A percentile compares a stretch with the other conserved stretches of the same genome.
Evolutionary conservation across 2,329 filamentous ascomycete genomes (phyloP).

Genomic region (Xylariaceae sp.): DNA sequence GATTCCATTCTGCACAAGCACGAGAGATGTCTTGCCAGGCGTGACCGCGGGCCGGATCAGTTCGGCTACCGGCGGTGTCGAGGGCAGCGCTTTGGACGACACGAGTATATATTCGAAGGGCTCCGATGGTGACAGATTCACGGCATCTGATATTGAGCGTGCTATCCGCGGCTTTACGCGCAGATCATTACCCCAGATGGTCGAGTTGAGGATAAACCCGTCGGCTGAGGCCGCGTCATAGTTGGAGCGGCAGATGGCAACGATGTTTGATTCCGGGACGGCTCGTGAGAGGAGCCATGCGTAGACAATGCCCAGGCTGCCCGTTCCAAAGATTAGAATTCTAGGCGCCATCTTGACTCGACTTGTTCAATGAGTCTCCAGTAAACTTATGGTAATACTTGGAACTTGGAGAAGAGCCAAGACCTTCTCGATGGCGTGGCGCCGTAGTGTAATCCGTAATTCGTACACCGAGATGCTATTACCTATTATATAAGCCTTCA

Average conservation of each 20-base stretch:
- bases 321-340: conserved; percentile 33
- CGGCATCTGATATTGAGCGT: conserved; percentile 30
- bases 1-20: conserved; percentile 55
- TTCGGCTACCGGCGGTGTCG: conserved; percentile 25
- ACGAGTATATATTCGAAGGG: conserved; percentile 31
- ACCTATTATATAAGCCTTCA: not conserved
- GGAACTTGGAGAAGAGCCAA: not conserved
- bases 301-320: conserved; percentile 32
- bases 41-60: conserved; percentile 28
- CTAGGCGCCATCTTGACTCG: conserved; percentile 15
- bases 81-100: conserved; percentile 26
- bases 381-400: not conserved
- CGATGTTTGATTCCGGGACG: conserved; percentile 25
- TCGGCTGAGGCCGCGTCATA: conserved; percentile 26
- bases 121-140: conserved; percentile 13
- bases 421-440: not conserved
- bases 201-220: conserved; percentile 32
- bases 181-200: conserved; percentile 29
- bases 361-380: not conserved
- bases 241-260: conserved; percentile 32
- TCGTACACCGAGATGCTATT: not conserved
- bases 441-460: too few species aligned
- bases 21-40: conserved; percentile 40
- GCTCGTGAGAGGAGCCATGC: conserved; percentile 25
- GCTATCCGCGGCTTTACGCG: conserved; percentile 26